Evolutionary conservation across 148 eudicot species (phyloP).

Genomic region (Cornus suecica): DNA sequence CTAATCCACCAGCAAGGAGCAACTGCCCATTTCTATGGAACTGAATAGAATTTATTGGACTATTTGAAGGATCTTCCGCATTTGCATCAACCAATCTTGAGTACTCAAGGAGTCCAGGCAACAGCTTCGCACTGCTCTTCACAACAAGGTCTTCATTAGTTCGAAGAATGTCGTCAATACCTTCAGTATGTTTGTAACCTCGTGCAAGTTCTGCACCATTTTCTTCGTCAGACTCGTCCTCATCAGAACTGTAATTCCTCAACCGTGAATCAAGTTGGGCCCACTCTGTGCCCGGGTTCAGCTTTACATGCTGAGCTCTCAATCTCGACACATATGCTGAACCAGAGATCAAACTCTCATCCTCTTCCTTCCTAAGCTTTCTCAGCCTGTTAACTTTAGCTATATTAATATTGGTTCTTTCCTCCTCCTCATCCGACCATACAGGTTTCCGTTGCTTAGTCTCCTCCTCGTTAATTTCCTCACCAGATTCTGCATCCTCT

Average conservation of each 20-base stretch:
- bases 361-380: slow-evolving; percentile 85
- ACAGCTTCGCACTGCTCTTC: slow-evolving; percentile 50
- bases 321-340: slow-evolving; percentile 63
- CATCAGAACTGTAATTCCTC: slow-evolving; percentile 53
- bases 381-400: slow-evolving; percentile 75
- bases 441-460: slow-evolving; percentile 57
- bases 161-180: slow-evolving; percentile 51
- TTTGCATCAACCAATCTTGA: slow-evolving; percentile 72
- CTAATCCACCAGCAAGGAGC: slow-evolving; percentile 79
- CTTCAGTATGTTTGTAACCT: slow-evolving; percentile 32
- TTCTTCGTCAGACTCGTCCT: slow-evolving; percentile 63
- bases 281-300: slow-evolving; percentile 87
- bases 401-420: slow-evolving; percentile 51
- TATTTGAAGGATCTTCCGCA: slow-evolving; percentile 58
- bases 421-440: slow-evolving; percentile 91
- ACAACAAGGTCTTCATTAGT: slow-evolving; percentile 73
- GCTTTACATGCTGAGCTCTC: slow-evolving; percentile 79
- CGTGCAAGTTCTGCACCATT: slow-evolving; percentile 32
- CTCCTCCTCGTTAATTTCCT: slow-evolving; percentile 31
- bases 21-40: slow-evolving; percentile 89
- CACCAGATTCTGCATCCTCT: slow-evolving; percentile 34
- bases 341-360: slow-evolving; percentile 72
- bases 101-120: slow-evolving; percentile 75
- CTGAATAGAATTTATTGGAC: slow-evolving; percentile 65
- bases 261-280: slow-evolving; percentile 53